phyloP scores from a whole-genome alignment of 257 asterid species.

The Agastache rugosa region DNA sequence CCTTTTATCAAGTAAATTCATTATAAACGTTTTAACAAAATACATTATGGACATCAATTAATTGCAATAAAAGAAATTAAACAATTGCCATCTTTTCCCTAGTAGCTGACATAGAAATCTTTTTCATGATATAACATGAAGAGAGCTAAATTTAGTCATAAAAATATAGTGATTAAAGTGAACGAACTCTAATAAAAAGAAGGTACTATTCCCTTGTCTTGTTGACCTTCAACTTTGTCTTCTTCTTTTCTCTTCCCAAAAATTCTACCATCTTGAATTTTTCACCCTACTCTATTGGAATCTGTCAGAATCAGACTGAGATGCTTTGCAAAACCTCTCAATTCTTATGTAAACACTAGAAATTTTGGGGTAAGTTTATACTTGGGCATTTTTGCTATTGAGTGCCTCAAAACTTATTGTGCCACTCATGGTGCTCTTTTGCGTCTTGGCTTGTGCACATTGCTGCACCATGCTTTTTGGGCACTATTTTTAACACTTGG shows the following conservation, averaged over 20 bases:
- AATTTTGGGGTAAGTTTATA: background rate
- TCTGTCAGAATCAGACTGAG: background rate
- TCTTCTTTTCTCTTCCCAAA: background rate
- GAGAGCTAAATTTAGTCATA: background rate
- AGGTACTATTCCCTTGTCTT: background rate
- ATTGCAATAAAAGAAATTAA: background rate
- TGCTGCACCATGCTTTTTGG: slow-evolving; percentile 5
- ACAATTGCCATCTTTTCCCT: background rate
- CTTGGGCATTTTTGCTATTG: background rate
- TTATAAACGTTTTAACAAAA: background rate
- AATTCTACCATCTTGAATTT: background rate
- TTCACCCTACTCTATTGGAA: background rate
- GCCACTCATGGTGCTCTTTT: background rate
- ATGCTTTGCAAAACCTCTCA: background rate
- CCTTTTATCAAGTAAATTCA: background rate
- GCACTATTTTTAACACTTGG: background rate
- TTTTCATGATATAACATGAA: slow-evolving; percentile 11
- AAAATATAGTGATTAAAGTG: background rate
- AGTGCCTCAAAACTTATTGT: background rate
- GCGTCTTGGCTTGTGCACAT: background rate
- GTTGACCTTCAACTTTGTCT: background rate
- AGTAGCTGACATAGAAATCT: background rate
- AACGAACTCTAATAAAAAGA: background rate
- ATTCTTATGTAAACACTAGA: background rate
- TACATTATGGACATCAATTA: background rate